Base-by-base conservation (phyloP, 1,284 basidiomycete species). In the Puccinia novopanici region DNA sequence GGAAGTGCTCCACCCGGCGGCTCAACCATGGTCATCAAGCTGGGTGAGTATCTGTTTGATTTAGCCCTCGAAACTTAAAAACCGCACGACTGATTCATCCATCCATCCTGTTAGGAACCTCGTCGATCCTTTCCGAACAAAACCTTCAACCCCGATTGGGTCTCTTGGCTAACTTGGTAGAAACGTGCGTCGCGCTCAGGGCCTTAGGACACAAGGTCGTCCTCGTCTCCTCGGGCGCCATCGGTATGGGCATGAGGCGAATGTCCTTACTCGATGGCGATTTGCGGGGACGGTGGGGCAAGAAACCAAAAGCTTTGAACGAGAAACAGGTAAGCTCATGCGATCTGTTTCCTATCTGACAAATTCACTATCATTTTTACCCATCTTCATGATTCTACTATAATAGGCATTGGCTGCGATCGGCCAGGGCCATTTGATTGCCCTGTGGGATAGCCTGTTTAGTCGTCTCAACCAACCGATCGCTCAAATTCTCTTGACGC, bases 391-490 rank as follows among this genome's bases (percentile, higher is more conserved):
- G 34, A 4, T 34, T 34, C 34, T 34, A 34, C 34, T 34, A 34
- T 34, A 45, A 34, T 34, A 45, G 92, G 96, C 96, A 9, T 88
- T 99, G 57, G 96, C 96, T 42, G 96, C 96, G 0, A 94, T 99
- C 73, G 96, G 97, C 0, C 97, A 99, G 88, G 93, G 96, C 10
- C 89, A 95, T 80, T 89, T 99, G 34, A 98, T 99, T 82, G 95
- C 94, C 0, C 88, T 99, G 0, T 99, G 93, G 93, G 97, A 99
- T 85, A 95, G 95, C 84, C 88, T 99, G 61, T 99, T 99, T 84
- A 89, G 92, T 2, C 93, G 95, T 83, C 88, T 98, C 24, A 94
- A 92, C 75, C 95, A 97, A 85, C 93, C 94, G 4, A 97, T 97
- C 67, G 97, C 95, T 0, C 96, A 99, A 86, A 91, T 99, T 61